These are phyloP conservation scores for Rugonectria rugulosa DNA, from an alignment of 2,329 filamentous ascomycete species.

Conservation along the genomic window DNA sequence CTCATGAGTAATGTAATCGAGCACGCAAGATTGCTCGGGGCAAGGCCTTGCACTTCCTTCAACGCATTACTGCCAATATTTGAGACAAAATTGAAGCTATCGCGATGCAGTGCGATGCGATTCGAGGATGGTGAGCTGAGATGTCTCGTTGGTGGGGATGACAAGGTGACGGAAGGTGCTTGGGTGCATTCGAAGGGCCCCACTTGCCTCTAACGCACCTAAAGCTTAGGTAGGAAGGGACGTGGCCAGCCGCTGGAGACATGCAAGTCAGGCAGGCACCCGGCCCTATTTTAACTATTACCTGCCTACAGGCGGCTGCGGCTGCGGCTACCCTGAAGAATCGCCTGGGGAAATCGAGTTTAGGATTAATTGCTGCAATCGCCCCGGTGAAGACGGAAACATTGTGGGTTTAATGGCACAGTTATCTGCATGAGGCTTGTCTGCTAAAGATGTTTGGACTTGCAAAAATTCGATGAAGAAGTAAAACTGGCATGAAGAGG, in stretches of 20 bases:
- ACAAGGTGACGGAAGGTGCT: not conserved
- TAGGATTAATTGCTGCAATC: too few relatives aligned
- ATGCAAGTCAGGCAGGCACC: not conserved
- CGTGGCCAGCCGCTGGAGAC: not conserved
- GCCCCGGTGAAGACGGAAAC: too few relatives aligned
- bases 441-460: too few relatives aligned
- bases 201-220: too few relatives aligned
- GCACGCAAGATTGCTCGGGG: not conserved
- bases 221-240: not conserved
- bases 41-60: not conserved
- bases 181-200: not conserved
- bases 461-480: too few relatives aligned
- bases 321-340: slow-evolving; percentile 1
- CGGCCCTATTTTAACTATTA: not conserved
- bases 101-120: too few relatives aligned
- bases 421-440: too few relatives aligned
- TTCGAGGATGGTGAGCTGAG: not conserved
- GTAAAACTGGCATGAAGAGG: too few relatives aligned
- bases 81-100: too few relatives aligned
- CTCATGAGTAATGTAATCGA: not conserved
- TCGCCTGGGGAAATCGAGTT: too few relatives aligned
- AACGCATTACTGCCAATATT: not conserved
- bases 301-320: too few relatives aligned
- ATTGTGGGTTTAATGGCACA: too few relatives aligned
- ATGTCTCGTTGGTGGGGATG: not conserved